Percentiles rank a stretch among this genome's conserved stretches.
These are phyloP conservation scores for Ceratobasidium sp. DNA, from an alignment of 1,284 basidiomycete genomes.

Conservation along the genomic window DNA sequence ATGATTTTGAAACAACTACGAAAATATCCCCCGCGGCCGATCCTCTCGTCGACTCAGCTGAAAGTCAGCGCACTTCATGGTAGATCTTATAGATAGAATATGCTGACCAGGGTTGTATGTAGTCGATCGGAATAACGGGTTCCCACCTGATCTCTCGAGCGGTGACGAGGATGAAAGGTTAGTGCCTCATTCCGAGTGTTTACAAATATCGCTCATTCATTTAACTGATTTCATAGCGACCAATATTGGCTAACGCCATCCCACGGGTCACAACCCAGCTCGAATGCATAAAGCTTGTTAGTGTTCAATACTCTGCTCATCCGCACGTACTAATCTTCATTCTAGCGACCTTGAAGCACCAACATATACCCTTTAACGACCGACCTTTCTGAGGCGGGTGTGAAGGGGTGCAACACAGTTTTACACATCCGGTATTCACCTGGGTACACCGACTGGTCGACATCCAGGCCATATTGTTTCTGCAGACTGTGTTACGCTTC, in stretches of 20 bases:
- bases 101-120: neutral
- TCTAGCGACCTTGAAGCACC: neutral
- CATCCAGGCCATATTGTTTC: slow-evolving; percentile 19
- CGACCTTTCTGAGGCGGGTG: slow-evolving; percentile 18
- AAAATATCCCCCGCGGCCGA: too few relatives aligned
- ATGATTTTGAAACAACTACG: neutral
- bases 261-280: too few relatives aligned
- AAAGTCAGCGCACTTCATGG: neutral
- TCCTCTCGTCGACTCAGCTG: neutral
- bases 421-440: slow-evolving; percentile 11
- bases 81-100: neutral
- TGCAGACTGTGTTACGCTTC: slow-evolving; percentile 27
- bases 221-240: neutral
- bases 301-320: too few relatives aligned
- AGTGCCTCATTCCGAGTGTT: neutral
- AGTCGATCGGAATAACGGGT: neutral
- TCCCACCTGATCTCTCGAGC: neutral
- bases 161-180: neutral
- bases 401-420: slow-evolving; percentile 27
- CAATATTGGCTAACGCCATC: too few relatives aligned
- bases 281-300: too few relatives aligned
- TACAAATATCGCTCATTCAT: neutral
- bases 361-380: neutral
- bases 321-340: too few relatives aligned
- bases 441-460: slow-evolving; percentile 12